These are phyloP conservation scores for Rhizopogon vinicolor DNA, from an alignment of 768 basidiomycete genomes.

Conservation along the genomic window DNA sequence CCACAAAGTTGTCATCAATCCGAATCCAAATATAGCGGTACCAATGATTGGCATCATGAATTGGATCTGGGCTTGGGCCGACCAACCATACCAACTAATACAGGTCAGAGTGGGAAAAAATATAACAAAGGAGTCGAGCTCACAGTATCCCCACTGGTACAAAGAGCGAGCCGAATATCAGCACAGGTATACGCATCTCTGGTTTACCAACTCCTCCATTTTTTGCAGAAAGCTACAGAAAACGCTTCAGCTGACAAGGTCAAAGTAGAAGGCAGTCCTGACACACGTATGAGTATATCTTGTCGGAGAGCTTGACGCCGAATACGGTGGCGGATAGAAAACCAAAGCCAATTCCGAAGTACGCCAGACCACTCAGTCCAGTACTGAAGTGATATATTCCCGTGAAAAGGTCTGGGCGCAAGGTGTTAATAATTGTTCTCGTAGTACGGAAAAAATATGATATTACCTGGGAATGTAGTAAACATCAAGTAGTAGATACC, in stretches of 20 bases:
- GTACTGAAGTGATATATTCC: slow-evolving; percentile 45
- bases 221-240: slow-evolving; percentile 39
- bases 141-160: slow-evolving; percentile 67
- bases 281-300: slow-evolving; percentile 44
- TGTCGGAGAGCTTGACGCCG: slow-evolving; percentile 43
- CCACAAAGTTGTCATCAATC: slow-evolving; percentile 57
- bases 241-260: too few species aligned
- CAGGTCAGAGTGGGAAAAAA: not conserved
- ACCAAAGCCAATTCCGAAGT: slow-evolving; percentile 53
- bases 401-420: slow-evolving; percentile 36
- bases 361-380: slow-evolving; percentile 49
- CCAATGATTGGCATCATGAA: slow-evolving; percentile 78
- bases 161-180: slow-evolving; percentile 66
- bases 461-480: slow-evolving; percentile 52
- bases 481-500: slow-evolving; percentile 73
- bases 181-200: slow-evolving; percentile 72
- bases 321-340: slow-evolving; percentile 44
- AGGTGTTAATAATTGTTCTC: slow-evolving; percentile 4
- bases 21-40: slow-evolving; percentile 55
- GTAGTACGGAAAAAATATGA: not conserved
- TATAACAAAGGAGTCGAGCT: slow-evolving; percentile 17
- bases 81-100: slow-evolving; percentile 77
- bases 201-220: slow-evolving; percentile 65
- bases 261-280: too few species aligned
- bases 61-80: slow-evolving; percentile 57